These are phyloP conservation scores for Lactarius tabidus DNA, from an alignment of 768 basidiomycete genomes.

Conservation along the genomic window DNA sequence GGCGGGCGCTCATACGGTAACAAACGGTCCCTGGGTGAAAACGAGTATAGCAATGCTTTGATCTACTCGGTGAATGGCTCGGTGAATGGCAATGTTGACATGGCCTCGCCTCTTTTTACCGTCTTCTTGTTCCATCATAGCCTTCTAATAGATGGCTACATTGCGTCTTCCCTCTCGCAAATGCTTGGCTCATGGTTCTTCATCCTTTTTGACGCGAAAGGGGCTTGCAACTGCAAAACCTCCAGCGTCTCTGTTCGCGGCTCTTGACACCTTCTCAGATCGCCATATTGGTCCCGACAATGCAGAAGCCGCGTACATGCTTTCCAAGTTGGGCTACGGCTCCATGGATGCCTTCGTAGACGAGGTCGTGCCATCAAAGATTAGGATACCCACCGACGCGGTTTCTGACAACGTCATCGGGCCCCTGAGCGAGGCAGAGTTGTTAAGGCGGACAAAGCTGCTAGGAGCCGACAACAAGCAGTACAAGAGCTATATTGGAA, in stretches of 20 bases:
- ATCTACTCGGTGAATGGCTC: slow-evolving; percentile 58
- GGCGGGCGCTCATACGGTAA: too few relatives aligned
- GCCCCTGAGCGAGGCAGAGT: slow-evolving; percentile 81
- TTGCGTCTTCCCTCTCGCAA: slow-evolving; percentile 19
- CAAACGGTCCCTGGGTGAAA: not conserved
- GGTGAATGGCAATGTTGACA: slow-evolving; percentile 35
- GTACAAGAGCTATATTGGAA: slow-evolving; percentile 93
- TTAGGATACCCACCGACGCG: slow-evolving; percentile 60
- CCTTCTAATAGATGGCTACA: slow-evolving; percentile 17
- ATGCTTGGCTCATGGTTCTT: slow-evolving; percentile 20
- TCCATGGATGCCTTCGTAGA: slow-evolving; percentile 86
- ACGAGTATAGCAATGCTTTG: not conserved
- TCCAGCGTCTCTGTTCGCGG: slow-evolving; percentile 65
- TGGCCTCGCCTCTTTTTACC: slow-evolving; percentile 2
- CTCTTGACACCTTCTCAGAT: slow-evolving; percentile 85
- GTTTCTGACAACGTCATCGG: slow-evolving; percentile 68
- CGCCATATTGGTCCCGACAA: slow-evolving; percentile 92
- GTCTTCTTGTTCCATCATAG: slow-evolving; percentile 5
- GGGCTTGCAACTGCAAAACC: slow-evolving; percentile 60
- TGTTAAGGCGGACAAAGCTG: slow-evolving; percentile 67
- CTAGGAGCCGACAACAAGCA: slow-evolving; percentile 76
- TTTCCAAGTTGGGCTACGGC: slow-evolving; percentile 74
- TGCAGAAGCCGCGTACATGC: slow-evolving; percentile 77
- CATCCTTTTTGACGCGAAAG: slow-evolving; percentile 29
- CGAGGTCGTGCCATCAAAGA: slow-evolving; percentile 75